Evolutionary conservation across 352 stramenopile species (phyloP), one percentile per base, ranked within the genome.

Genomic region (Pythium dissimile): DNA sequence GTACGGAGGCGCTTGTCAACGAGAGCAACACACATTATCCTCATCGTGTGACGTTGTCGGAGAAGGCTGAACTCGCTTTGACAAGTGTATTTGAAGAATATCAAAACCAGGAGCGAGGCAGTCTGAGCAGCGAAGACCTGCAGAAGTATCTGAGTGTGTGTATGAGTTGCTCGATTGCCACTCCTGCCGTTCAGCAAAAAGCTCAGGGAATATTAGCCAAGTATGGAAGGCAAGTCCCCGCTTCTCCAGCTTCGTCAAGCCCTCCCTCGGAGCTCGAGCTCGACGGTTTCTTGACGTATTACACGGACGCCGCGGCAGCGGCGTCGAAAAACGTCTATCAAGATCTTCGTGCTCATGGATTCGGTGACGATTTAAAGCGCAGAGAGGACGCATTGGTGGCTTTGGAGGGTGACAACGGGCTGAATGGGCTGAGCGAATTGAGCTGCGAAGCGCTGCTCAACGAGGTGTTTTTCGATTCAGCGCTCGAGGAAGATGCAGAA

Each of bases 401-500:
- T 75, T 6, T 72, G 0, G 26, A 73, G 18, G 70, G 71, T 27
- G 52, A 59, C 32, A 72, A 73, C 31, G 61, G 90, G 26, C 54
- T 93, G 11, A 62, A 73, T 24, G 61, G 54, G 1, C 42, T 95
- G 38, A 86, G 69, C 26, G 37, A 71, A 11, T 48, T 95, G 44
- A 93, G 84, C 49, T 77, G 76, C 2, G 60, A 50, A 32, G 79
- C 86, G 16, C 58, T 95, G 18, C 59, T 87, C 1, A 92, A 84
- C 31, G 79, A 92, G 23, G 81, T 88, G 12, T 94, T 95, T 56
- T 84, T 95, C 28, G 84, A 95, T 48, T 89, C 82, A 23, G 86
- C 84, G 15, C 70, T 95, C 5, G 86, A 95, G 54, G 86, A 95
- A 66, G 84, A 95, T 60, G 83, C 84, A 16, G 86, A 95, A 47